Evolutionary conservation across 768 basidiomycete species (phyloP), one percentile per base, ranked within the genome.

Genomic region (Boletus bicolor): DNA sequence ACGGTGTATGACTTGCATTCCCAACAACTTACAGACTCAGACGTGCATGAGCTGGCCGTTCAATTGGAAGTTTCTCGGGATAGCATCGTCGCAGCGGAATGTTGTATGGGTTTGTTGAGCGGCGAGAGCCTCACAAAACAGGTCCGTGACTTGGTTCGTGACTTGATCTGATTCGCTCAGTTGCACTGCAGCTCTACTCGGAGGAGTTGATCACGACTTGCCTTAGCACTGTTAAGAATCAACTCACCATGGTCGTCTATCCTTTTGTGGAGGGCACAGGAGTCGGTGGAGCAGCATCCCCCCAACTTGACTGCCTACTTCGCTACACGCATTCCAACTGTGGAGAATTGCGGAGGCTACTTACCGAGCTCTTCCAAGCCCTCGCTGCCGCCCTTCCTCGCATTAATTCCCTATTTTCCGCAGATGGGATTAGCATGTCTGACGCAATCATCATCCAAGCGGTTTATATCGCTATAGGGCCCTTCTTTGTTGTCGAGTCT

Each of bases 381-480:
- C 71, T 92, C 4, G 80, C 86, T 1, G 79, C 86, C 1, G 80
- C 87, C 5, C 73, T 97, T 12, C 89, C 91, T 2, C 80, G 84
- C 34, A 80, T 98, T 47, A 86, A 87, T 57, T 76, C 78, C 11
- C 79, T 98, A 34, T 78, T 98, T 51, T 82, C 81, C 46, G 82
- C 86, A 1, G 86, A 89, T 65, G 77, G 79, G 56, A 79, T 87
- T 60, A 75, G 62, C 54, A 74, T 98, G 86, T 90, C 91, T 2
- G 97, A 98, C 58, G 72, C 84, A 1, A 90, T 98, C 62, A 89
- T 98, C 65, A 97, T 98, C 49, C 87, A 91, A 61, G 86, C 87
- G 0, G 90, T 97, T 4, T 98, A 96, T 70, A 87, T 98, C 49
- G 84, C 93, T 4, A 93, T 98, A 60, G 91, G 91, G 7, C 95